A percentile compares a stretch with the other conserved stretches of the same genome.
Evolutionary conservation across 139 green algal species (phyloP).

Genomic region (Auxenochlorella pyrenoidosa): DNA sequence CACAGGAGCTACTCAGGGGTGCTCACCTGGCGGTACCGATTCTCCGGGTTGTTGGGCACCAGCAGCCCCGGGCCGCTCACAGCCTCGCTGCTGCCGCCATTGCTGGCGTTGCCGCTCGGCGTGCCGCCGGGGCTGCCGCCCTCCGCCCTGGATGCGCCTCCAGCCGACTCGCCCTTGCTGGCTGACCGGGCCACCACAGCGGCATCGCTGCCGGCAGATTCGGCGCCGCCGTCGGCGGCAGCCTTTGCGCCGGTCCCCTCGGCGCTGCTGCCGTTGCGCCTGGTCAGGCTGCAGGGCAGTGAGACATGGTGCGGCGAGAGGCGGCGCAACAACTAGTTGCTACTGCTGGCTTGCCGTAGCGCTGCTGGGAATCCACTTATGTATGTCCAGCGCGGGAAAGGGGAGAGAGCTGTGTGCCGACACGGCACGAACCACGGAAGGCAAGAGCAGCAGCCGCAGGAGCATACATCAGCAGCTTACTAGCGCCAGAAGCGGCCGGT

Average conservation of each 20-base stretch:
- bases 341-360: not conserved
- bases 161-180: not conserved
- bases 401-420: too few species aligned
- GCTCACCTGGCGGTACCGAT: conserved; percentile 35
- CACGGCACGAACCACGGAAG: too few species aligned
- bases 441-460: too few species aligned
- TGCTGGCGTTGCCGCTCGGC: too few species aligned
- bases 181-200: not conserved
- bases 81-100: not conserved
- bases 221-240: not conserved
- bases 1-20: too few species aligned
- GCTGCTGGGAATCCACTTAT: too few species aligned
- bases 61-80: not conserved
- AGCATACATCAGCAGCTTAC: not conserved
- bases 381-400: too few species aligned
- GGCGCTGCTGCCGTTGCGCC: not conserved
- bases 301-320: too few species aligned
- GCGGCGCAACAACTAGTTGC: too few species aligned
- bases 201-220: not conserved
- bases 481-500: conserved; percentile 16
- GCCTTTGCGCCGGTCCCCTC: not conserved
- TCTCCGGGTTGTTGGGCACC: conserved; percentile 36
- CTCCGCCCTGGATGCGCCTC: not conserved
- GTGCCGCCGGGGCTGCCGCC: conserved; percentile 6
- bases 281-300: conserved; percentile 20